phyloP scores from a whole-genome alignment of 305 asterid genomes.

The Fraxinus dipetala region DNA sequence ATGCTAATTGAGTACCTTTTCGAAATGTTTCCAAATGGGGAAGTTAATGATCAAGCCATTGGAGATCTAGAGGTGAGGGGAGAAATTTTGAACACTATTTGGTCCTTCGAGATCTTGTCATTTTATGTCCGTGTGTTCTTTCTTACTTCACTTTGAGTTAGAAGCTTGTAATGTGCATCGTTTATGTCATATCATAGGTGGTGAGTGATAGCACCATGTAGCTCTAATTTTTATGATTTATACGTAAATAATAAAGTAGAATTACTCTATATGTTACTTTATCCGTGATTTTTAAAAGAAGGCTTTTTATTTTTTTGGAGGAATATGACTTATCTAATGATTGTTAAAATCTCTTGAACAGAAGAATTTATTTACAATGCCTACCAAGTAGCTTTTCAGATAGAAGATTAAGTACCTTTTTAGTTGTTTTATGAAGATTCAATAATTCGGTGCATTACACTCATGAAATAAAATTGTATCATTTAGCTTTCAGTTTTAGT shows the following conservation, averaged over 20 bases:
- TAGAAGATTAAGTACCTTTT: neutral
- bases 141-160: conserved; percentile 21
- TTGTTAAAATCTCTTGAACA: neutral
- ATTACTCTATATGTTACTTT: neutral
- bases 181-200: neutral
- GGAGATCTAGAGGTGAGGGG: conserved; percentile 83
- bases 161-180: conserved; percentile 1
- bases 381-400: neutral
- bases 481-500: neutral
- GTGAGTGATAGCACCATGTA: neutral
- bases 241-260: neutral
- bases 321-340: neutral
- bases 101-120: conserved; percentile 11
- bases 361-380: neutral
- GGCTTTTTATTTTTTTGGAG: neutral
- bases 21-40: conserved; percentile 62
- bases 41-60: conserved; percentile 71
- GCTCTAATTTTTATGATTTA: neutral
- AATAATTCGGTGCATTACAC: neutral
- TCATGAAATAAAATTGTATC: neutral
- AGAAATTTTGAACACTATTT: conserved; percentile 18
- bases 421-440: neutral
- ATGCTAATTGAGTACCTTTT: conserved; percentile 86
- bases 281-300: neutral
- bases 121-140: neutral